A percentile compares a stretch with the other conserved stretches of the same genome.
These are phyloP conservation scores for Penicillium simplicissimum DNA, from an alignment of 495 filamentous ascomycete genomes.

Conservation along the genomic window DNA sequence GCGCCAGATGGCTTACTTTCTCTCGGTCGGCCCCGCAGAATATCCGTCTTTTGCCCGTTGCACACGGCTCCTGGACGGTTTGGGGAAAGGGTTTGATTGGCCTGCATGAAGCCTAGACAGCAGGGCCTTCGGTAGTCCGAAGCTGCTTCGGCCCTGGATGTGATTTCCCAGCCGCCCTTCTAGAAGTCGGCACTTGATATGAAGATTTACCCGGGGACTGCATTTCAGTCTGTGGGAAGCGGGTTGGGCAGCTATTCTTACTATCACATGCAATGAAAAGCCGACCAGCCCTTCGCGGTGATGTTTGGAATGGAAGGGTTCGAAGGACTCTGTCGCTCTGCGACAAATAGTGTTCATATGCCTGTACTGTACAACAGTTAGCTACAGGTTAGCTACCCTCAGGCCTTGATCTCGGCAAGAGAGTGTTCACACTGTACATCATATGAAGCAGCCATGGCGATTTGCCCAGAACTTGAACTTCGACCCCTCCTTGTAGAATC, in stretches of 20 bases:
- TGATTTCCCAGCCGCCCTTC: neutral
- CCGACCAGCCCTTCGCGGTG: neutral
- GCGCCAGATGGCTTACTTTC: neutral
- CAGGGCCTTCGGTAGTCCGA: neutral
- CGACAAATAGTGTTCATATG: neutral
- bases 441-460: neutral
- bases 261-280: neutral
- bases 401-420: neutral
- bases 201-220: neutral
- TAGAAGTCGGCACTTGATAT: neutral
- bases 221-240: neutral
- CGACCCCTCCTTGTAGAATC: neutral
- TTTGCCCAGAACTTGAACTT: neutral
- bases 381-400: neutral
- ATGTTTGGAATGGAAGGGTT: neutral
- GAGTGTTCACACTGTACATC: neutral
- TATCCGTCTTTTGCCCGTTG: slow-evolving; percentile 7
- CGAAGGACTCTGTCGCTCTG: neutral
- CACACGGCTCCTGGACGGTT: neutral
- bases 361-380: neutral
- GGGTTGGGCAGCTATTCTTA: neutral
- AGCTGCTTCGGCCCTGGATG: neutral
- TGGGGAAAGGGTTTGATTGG: neutral
- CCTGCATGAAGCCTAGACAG: neutral
- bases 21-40: slow-evolving; percentile 6